Conservation (phyloP, 108 stramenopile genomes). For the Skeletonema grethae region DNA sequence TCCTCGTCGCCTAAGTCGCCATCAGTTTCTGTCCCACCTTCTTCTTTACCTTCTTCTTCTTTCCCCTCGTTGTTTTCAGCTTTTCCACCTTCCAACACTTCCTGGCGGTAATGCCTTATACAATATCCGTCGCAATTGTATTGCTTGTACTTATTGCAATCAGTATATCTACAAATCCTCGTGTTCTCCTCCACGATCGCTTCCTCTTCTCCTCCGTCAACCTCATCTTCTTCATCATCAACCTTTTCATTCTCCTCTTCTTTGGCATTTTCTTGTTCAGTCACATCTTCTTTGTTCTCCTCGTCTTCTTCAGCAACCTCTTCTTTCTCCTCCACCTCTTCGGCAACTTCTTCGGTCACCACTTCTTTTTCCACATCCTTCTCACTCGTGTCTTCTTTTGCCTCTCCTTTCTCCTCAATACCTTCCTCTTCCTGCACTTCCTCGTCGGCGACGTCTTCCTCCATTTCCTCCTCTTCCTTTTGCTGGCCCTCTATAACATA, state of each 20-base stretch:
- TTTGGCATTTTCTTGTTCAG: constrained; percentile 49
- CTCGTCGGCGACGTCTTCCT: constrained; percentile 16
- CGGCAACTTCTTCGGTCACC: constrained; percentile 34
- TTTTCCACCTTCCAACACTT: constrained; percentile 4
- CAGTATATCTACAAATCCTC: neutral
- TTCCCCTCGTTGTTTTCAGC: no score
- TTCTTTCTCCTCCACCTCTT: constrained; percentile 15
- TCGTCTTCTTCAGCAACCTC: constrained; percentile 48
- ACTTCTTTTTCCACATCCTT: constrained; percentile 32
- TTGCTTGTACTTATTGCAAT: constrained; percentile 3
- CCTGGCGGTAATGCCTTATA: constrained; percentile 2
- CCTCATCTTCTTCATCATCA: neutral
- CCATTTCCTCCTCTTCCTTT: constrained; percentile 6
- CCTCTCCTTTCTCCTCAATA: constrained; percentile 23
- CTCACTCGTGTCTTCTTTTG: constrained; percentile 3
- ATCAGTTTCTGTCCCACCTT: constrained; percentile 23
- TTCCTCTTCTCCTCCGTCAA: constrained; percentile 16
- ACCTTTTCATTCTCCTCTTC: constrained; percentile 30
- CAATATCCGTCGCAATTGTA: constrained; percentile 20
- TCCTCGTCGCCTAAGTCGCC: constrained; percentile 60
- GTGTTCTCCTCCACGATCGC: neutral
- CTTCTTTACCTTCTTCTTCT: constrained; percentile 7
- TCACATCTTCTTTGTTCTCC: neutral
- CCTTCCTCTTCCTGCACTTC: constrained; percentile 14
- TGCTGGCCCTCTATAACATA: constrained; percentile 1